Conservation (phyloP, 2,329 filamentous ascomycete species). For the Aspergillus jensenii region DNA sequence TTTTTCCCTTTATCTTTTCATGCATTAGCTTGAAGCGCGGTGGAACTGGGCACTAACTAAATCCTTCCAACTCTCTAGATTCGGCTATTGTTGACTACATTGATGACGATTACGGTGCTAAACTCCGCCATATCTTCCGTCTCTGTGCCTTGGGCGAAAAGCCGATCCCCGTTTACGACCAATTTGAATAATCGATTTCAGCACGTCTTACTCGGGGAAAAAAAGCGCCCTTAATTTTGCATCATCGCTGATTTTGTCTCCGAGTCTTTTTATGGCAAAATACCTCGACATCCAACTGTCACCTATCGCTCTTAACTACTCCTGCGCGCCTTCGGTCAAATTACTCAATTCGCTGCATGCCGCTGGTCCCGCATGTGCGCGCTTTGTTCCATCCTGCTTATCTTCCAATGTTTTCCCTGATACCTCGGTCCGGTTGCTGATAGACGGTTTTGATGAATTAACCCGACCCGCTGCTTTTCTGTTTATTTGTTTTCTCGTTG, state of each 20-base stretch:
- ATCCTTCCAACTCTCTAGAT: conserved; percentile 31
- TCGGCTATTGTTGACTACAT: conserved; percentile 53
- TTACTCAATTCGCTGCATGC: conserved; percentile 7
- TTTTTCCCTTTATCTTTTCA: background rate
- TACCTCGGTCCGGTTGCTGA: conserved; percentile 22
- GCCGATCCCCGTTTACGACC: conserved; percentile 46
- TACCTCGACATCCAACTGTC: background rate
- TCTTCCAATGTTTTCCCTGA: conserved; percentile 8
- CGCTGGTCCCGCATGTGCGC: conserved; percentile 12
- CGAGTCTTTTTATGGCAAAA: background rate
- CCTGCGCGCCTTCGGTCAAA: background rate
- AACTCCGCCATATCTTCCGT: conserved; percentile 53
- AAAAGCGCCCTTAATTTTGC: background rate
- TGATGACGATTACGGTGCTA: conserved; percentile 46
- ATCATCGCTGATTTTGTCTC: background rate
- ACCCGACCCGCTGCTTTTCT: conserved; percentile 1
- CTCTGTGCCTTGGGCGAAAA: conserved; percentile 51
- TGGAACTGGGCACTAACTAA: conserved; percentile 15
- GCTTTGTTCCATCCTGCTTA: conserved; percentile 8
- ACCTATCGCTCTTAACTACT: background rate
- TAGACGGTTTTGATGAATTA: conserved; percentile 23
- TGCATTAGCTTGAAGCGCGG: conserved; percentile 4
- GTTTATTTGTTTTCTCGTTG: conserved; percentile 4
- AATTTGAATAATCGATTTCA: conserved; percentile 23
- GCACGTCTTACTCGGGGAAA: background rate